phyloP scores from a whole-genome alignment of 495 filamentous ascomycete genomes.

The Talaromyces wortmannii region DNA sequence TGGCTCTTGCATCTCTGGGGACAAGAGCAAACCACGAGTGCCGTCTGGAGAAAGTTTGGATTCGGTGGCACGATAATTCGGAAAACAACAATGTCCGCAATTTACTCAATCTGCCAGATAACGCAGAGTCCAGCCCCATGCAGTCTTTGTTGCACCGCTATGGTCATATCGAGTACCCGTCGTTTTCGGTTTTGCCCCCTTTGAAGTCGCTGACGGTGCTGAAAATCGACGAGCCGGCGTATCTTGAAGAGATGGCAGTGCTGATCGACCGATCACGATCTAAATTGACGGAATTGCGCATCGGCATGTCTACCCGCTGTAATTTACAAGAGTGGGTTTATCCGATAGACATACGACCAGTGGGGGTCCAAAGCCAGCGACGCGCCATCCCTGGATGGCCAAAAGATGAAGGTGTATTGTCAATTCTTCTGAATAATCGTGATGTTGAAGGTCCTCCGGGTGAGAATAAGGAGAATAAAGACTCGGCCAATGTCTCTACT shows the following conservation, averaged over 20 bases:
- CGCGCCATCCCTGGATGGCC: conserved; percentile 24
- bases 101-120: conserved; percentile 22
- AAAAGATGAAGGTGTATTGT: conserved; percentile 62
- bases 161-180: conserved; percentile 69
- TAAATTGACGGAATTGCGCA: conserved; percentile 65
- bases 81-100: conserved; percentile 22
- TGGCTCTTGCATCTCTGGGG: conserved; percentile 70
- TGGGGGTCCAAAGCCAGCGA: conserved; percentile 9
- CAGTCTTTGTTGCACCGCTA: conserved; percentile 24
- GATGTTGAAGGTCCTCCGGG: not conserved
- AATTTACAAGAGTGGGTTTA: conserved; percentile 50
- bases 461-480: not conserved
- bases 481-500: not conserved
- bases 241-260: conserved; percentile 83
- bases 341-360: conserved; percentile 29
- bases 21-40: conserved; percentile 54
- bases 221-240: conserved; percentile 81
- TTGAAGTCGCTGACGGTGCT: conserved; percentile 76
- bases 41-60: conserved; percentile 73
- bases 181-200: conserved; percentile 77
- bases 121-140: not conserved
- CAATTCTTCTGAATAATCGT: conserved; percentile 47
- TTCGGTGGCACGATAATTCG: conserved; percentile 85
- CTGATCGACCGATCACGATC: conserved; percentile 69
- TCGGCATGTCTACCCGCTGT: conserved; percentile 66